Conservation (phyloP, 2,329 filamentous ascomycete species). For the Aspergillus calidoustus region DNA sequence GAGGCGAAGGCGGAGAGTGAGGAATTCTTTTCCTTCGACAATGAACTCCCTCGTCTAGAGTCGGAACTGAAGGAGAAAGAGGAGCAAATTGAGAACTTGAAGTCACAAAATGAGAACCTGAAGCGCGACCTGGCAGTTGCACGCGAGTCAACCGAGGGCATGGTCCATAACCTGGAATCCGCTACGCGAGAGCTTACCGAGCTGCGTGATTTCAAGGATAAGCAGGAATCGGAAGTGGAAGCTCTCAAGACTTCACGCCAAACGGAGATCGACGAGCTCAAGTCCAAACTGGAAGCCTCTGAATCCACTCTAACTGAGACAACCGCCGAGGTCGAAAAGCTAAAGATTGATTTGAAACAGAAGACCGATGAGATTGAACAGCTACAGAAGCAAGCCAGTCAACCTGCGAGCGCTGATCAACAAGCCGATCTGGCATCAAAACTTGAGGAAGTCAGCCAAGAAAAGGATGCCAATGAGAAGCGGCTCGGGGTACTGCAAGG, state of each 20-base stretch:
- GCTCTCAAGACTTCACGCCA: conserved; percentile 47
- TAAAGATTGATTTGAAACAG: conserved; percentile 46
- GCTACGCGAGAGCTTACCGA: conserved; percentile 67
- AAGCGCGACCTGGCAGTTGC: conserved; percentile 72
- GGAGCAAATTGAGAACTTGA: conserved; percentile 72
- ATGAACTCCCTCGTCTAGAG: conserved; percentile 82
- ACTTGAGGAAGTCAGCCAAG: conserved; percentile 40
- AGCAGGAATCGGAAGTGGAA: conserved; percentile 53
- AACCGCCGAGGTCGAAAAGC: conserved; percentile 35
- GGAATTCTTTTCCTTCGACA: conserved; percentile 91
- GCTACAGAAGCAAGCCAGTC: conserved; percentile 35
- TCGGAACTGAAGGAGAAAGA: conserved; percentile 72
- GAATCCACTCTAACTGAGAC: conserved; percentile 38
- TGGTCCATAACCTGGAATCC: conserved; percentile 69
- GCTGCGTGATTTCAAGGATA: conserved; percentile 58
- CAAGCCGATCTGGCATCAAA: conserved; percentile 34
- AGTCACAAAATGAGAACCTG: conserved; percentile 68
- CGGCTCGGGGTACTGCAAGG: conserved; percentile 58
- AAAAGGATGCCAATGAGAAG: conserved; percentile 54
- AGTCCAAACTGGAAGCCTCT: conserved; percentile 37
- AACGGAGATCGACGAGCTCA: conserved; percentile 49
- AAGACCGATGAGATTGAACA: conserved; percentile 46
- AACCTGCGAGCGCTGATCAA: conserved; percentile 27
- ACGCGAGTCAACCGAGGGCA: conserved; percentile 70
- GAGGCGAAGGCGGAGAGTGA: conserved; percentile 50